phyloP scores from a whole-genome alignment of 805 yeast genomes.

The Candida quercuum region DNA sequence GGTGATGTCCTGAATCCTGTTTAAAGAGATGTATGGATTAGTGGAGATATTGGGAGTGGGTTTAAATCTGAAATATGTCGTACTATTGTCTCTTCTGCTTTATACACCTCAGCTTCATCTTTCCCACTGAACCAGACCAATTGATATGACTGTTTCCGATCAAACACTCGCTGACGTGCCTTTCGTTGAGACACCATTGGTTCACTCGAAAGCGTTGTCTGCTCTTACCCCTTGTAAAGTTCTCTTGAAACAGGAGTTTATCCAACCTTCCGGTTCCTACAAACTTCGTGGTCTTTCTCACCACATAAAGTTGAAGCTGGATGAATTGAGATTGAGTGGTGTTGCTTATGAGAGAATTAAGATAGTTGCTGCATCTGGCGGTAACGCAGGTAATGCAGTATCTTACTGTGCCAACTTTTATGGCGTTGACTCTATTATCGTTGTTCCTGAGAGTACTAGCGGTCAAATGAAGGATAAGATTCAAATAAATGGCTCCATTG shows the following conservation, averaged over 20 bases:
- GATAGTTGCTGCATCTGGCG: slow-evolving; percentile 50
- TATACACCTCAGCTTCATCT: no score
- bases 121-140: no score
- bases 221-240: slow-evolving; percentile 30
- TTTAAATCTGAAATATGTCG: no score
- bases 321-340: slow-evolving; percentile 18
- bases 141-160: no score
- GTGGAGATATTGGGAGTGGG: no score
- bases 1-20: no score
- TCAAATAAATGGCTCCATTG: slow-evolving; percentile 43
- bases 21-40: no score
- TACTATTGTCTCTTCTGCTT: no score
- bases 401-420: slow-evolving; percentile 38
- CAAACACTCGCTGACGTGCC: slow-evolving; percentile 11
- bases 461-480: slow-evolving; percentile 40
- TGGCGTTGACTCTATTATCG: slow-evolving; percentile 44
- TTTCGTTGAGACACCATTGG: slow-evolving; percentile 31
- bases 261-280: slow-evolving; percentile 55
- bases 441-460: slow-evolving; percentile 49
- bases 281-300: slow-evolving; percentile 52
- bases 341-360: slow-evolving; percentile 25
- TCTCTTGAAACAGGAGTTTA: slow-evolving; percentile 42
- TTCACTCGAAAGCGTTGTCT: slow-evolving; percentile 29
- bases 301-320: slow-evolving; percentile 32
- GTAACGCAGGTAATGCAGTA: slow-evolving; percentile 53